These are phyloP conservation scores for Penicillium sp. DNA, from an alignment of 2,329 filamentous ascomycete genomes.

Conservation along the genomic window DNA sequence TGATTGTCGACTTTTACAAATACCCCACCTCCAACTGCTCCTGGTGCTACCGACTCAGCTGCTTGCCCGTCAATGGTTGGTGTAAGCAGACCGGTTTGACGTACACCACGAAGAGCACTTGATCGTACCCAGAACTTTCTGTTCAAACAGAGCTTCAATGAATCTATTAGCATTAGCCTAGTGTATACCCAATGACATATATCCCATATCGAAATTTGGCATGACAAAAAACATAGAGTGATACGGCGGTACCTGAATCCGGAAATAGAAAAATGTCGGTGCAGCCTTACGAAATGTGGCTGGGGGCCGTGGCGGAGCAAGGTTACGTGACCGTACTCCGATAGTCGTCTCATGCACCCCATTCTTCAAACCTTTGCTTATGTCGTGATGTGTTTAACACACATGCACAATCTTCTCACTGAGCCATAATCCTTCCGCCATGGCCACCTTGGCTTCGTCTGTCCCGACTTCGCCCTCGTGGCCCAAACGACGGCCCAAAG, in stretches of 20 bases:
- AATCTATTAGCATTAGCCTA: conserved; percentile 2
- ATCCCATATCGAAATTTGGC: neutral
- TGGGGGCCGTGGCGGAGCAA: conserved; percentile 6
- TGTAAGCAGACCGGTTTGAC: conserved; percentile 41
- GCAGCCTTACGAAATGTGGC: conserved; percentile 1
- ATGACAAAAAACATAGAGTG: neutral
- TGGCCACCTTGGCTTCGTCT: conserved; percentile 43
- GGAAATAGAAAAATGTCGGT: neutral
- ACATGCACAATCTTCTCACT: conserved; percentile 16
- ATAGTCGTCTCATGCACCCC: neutral
- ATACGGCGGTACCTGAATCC: neutral
- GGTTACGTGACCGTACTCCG: conserved; percentile 4
- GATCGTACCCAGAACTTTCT: neutral
- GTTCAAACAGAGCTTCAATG: neutral
- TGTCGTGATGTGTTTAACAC: conserved; percentile 7
- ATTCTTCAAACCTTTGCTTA: neutral
- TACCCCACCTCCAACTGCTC: conserved; percentile 68
- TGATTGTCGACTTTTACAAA: conserved; percentile 89
- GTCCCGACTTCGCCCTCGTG: conserved; percentile 43
- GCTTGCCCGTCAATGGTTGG: conserved; percentile 61
- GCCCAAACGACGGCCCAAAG: conserved; percentile 44
- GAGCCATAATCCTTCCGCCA: conserved; percentile 21
- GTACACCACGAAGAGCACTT: conserved; percentile 3
- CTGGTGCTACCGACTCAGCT: conserved; percentile 96
- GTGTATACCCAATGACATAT: conserved; percentile 5